These are phyloP conservation scores for Ophiocordyceps camponoti-rufipedis DNA, from an alignment of 2,329 filamentous ascomycete genomes.

Conservation along the genomic window DNA sequence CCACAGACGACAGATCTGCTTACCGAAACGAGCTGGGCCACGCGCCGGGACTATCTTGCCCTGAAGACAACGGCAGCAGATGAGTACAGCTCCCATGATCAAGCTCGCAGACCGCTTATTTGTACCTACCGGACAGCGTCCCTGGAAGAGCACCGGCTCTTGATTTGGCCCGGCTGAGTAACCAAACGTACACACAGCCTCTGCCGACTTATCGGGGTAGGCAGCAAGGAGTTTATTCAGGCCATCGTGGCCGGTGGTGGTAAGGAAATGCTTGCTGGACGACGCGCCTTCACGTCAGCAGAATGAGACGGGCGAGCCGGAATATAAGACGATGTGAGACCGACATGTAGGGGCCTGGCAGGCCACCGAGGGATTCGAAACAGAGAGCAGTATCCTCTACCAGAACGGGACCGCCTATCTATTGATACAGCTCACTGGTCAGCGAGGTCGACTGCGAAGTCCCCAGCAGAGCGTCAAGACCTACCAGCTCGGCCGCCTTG, in stretches of 20 bases:
- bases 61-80: constrained; percentile 8
- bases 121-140: constrained; percentile 54
- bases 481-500: constrained; percentile 59
- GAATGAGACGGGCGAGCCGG: constrained; percentile 4
- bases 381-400: constrained; percentile 93
- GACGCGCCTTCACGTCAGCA: not conserved
- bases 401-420: constrained; percentile 75
- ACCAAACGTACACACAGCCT: constrained; percentile 91
- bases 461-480: not conserved
- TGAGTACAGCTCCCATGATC: not conserved
- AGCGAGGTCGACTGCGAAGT: not conserved
- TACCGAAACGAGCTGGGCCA: constrained; percentile 70
- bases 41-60: constrained; percentile 71
- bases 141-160: constrained; percentile 79
- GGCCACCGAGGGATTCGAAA: constrained; percentile 76
- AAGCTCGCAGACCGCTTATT: not conserved
- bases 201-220: constrained; percentile 77
- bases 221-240: constrained; percentile 80
- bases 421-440: not conserved
- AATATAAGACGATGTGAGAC: not conserved
- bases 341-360: constrained; percentile 91
- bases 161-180: constrained; percentile 75
- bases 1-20: constrained; percentile 10
- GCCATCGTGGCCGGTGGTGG: constrained; percentile 62
- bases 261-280: constrained; percentile 80